Evolutionary conservation across 2,329 filamentous ascomycete genomes (phyloP), one percentile per base, ranked within the genome.

Genomic region (Podosphaera xanthii): DNA sequence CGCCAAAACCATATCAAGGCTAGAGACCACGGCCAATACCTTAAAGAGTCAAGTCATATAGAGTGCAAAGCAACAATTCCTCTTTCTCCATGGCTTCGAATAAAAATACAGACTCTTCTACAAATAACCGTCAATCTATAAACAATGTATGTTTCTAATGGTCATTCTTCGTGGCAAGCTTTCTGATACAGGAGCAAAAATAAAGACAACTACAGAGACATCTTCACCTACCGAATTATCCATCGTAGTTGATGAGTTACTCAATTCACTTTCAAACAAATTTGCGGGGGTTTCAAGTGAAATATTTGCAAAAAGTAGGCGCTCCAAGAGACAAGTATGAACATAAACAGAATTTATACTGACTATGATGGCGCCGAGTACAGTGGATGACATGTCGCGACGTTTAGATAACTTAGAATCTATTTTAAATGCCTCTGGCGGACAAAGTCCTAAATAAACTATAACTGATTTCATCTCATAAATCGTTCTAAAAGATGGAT

Each of bases 361-460:
- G 40, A 44, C 40, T 8, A 53, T 34, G 33, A 4, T 49, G 7
- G 5, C 53, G n/a, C 4, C n/a, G n/a, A 8, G 30, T 52, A 34
- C 61, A 95, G 89, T 96, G 86, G 90, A 95, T 68, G 89, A 95
- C 63, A 95, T 96, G 89, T 86, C 87, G 12, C 78, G 84, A 61
- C 81, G 90, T 34, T 73, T 96, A 31, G 90, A 96, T 69, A 87
- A 83, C 60, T 77, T 96, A 9, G 90, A 70, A 57, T 61, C 65
- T 54, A 62, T 63, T 40, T 57, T 69, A 33, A 66, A 63, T 58
- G 59, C 58, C 40, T 63, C 64, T 35, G 59, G 60, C 30, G 62
- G 59, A 35, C 63, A 44, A 12, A 44, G 10, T 12, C 40, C 40
- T 12, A 44, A 44, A 44, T 44, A 1, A 44, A 6, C 4, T 44